phyloP scores from a whole-genome alignment of 208 protist species.

The Trypanosoma lewisi region DNA sequence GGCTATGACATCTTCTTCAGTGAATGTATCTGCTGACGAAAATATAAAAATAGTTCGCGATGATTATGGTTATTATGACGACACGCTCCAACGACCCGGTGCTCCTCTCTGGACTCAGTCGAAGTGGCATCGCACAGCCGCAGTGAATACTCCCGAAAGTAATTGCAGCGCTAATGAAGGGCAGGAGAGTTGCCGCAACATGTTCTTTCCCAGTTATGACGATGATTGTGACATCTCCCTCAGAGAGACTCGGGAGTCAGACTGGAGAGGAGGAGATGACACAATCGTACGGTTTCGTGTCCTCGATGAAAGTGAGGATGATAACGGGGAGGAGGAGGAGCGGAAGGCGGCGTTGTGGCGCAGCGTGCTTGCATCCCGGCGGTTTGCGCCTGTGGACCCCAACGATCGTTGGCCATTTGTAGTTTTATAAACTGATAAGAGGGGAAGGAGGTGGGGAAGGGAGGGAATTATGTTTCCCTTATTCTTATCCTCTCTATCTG shows the following conservation, averaged over 20 bases:
- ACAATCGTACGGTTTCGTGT: constrained; percentile 1
- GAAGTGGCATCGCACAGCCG: neutral
- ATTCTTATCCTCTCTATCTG: too few relatives aligned
- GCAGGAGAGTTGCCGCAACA: neutral
- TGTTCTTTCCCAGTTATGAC: neutral
- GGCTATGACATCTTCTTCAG: too few relatives aligned
- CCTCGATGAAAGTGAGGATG: neutral
- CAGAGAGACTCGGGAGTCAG: neutral
- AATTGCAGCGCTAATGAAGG: neutral
- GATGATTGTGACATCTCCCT: neutral
- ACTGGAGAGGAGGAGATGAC: neutral
- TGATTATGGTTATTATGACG: neutral
- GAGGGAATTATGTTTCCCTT: too few relatives aligned
- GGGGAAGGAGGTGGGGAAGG: neutral
- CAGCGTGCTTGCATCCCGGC: neutral
- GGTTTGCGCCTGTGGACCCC: constrained; percentile 1
- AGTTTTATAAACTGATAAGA: neutral
- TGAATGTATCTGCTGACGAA: too few relatives aligned
- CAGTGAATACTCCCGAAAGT: neutral
- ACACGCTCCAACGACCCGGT: neutral
- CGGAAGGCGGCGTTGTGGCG: neutral
- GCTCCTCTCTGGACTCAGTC: too few relatives aligned
- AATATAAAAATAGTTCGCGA: too few relatives aligned
- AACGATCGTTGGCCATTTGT: constrained; percentile 21
- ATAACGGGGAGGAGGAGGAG: constrained; percentile 1